Evolutionary conservation across 139 green algal species (phyloP).

Genomic region (Zygnema cylindricum): DNA sequence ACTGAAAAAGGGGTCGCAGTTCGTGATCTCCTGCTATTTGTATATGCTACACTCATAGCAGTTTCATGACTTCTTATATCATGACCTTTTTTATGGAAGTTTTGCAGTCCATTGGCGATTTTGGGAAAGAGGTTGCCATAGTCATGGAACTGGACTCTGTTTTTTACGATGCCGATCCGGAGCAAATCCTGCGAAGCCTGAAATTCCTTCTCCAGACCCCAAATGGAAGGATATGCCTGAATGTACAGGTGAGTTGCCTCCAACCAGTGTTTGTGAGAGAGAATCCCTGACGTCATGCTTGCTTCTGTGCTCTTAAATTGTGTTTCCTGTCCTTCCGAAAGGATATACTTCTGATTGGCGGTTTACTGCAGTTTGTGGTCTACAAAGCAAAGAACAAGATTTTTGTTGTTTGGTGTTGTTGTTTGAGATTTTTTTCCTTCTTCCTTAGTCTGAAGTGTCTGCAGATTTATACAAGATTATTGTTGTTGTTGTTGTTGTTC

Average conservation of each 20-base stretch:
- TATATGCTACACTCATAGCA: neutral
- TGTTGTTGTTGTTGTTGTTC: no score
- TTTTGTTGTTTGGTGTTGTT: no score
- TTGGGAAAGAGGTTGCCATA: neutral
- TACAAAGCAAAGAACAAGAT: no score
- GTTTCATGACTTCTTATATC: neutral
- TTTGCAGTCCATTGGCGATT: slow-evolving; percentile 24
- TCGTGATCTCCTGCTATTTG: neutral
- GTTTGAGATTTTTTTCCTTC: no score
- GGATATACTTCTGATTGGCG: no score
- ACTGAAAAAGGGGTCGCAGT: neutral
- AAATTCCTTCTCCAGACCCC: neutral
- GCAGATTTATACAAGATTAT: no score
- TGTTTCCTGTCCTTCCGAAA: no score
- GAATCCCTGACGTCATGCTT: no score
- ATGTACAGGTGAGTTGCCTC: neutral
- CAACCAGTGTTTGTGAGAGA: no score
- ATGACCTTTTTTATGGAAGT: neutral
- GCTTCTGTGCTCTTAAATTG: no score
- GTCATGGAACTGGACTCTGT: neutral
- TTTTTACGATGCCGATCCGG: neutral
- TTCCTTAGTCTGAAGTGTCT: no score
- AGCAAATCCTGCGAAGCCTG: neutral
- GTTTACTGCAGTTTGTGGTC: no score
- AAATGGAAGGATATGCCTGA: neutral